Evolutionary conservation across 441 rosid genomes (phyloP).

Genomic region (Breynia disticha): DNA sequence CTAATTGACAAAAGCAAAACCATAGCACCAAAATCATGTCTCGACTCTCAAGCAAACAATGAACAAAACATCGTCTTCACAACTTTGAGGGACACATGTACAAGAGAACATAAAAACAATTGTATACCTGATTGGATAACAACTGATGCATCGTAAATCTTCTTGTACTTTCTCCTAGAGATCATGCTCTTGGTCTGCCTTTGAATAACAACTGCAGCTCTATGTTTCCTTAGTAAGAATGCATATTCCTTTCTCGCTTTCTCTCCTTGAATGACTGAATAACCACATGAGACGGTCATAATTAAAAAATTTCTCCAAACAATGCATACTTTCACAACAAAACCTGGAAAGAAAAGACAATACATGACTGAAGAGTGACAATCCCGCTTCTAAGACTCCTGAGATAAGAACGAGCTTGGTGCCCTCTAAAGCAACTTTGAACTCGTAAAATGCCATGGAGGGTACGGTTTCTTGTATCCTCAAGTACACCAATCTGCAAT

Average conservation of each 20-base stretch:
- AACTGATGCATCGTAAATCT: slow-evolving; percentile 46
- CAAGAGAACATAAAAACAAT: slow-evolving; percentile 7
- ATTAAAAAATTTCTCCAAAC: neutral
- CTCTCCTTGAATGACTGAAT: slow-evolving; percentile 73
- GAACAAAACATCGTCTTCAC: slow-evolving; percentile 1
- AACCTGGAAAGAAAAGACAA: slow-evolving; percentile 7
- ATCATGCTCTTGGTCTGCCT: slow-evolving; percentile 48
- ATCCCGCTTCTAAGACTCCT: slow-evolving; percentile 62
- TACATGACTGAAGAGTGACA: slow-evolving; percentile 79
- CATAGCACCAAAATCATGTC: no score
- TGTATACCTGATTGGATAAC: slow-evolving; percentile 66
- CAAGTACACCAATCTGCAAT: slow-evolving; percentile 91
- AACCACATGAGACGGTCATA: slow-evolving; percentile 15
- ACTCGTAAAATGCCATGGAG: slow-evolving; percentile 91
- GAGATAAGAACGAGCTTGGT: slow-evolving; percentile 60
- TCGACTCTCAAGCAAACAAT: slow-evolving; percentile 11
- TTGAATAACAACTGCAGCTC: slow-evolving; percentile 85
- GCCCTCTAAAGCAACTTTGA: slow-evolving; percentile 94
- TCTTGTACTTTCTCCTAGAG: slow-evolving; percentile 37
- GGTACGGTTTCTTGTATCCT: slow-evolving; percentile 92
- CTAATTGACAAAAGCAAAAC: no score
- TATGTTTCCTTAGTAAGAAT: slow-evolving; percentile 47
- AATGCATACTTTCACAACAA: neutral
- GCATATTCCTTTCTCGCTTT: slow-evolving; percentile 59
- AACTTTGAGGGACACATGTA: slow-evolving; percentile 1